Conservation (phyloP, 1,139 yeast species). For the Hyphopichia khmerensis region DNA sequence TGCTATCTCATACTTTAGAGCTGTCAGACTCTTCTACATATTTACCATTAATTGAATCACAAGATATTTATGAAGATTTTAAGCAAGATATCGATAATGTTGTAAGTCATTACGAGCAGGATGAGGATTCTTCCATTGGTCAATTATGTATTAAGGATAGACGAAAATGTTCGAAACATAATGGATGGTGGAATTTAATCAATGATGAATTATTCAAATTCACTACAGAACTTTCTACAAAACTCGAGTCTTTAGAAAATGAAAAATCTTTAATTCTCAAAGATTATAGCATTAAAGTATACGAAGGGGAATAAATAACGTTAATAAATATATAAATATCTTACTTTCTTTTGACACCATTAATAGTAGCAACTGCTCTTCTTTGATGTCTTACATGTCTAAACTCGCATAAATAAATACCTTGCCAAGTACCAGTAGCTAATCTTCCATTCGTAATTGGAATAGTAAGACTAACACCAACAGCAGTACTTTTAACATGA, state of each 20-base stretch:
- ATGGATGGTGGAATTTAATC: conserved; percentile 62
- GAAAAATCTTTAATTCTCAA: conserved; percentile 24
- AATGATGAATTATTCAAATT: conserved; percentile 43
- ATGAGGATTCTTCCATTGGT: conserved; percentile 15
- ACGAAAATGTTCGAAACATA: conserved; percentile 64
- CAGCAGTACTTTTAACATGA: conserved; percentile 64
- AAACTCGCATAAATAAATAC: conserved; percentile 73
- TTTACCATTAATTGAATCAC: conserved; percentile 1
- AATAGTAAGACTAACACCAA: conserved; percentile 64
- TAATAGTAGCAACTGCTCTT: conserved; percentile 68
- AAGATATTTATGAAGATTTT: conserved; percentile 12
- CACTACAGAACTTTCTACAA: conserved; percentile 24
- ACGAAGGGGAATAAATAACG: conserved; percentile 17
- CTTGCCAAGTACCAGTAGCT: conserved; percentile 85
- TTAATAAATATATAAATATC: background rate
- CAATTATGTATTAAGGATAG: conserved; percentile 59
- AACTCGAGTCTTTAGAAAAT: conserved; percentile 20
- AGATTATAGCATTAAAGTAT: conserved; percentile 34
- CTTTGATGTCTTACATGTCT: conserved; percentile 63
- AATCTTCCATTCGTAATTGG: conserved; percentile 70
- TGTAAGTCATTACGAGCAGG: conserved; percentile 10
- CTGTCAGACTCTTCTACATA: background rate
- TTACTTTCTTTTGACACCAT: conserved; percentile 46
- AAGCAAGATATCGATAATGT: conserved; percentile 16
- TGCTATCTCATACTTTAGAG: conserved; percentile 4